Evolutionary conservation across 495 filamentous ascomycete species (phyloP).

Genomic region (Elasticomyces elasticus): DNA sequence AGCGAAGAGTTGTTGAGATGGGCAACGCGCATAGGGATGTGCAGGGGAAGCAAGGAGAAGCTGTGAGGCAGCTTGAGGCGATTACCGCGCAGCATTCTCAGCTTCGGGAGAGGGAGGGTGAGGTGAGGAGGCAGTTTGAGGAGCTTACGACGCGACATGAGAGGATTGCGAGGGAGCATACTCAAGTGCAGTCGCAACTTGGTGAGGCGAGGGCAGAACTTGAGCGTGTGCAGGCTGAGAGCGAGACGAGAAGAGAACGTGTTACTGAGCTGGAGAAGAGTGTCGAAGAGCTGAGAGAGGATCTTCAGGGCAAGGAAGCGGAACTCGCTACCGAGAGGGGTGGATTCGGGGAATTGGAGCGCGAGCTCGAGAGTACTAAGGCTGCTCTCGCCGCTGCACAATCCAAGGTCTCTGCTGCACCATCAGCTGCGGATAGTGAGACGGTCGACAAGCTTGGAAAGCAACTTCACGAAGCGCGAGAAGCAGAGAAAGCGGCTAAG

Average conservation of each 20-base stretch:
- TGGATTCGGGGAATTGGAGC: slow-evolving; percentile 21
- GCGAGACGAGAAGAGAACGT: slow-evolving; percentile 5
- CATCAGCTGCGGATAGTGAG: background rate
- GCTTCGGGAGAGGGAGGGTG: slow-evolving; percentile 4
- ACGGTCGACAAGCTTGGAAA: slow-evolving; percentile 1
- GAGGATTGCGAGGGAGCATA: slow-evolving; percentile 16
- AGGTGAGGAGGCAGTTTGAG: slow-evolving; percentile 1
- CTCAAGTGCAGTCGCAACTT: background rate
- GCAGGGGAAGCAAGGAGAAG: slow-evolving; percentile 22
- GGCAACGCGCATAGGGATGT: slow-evolving; percentile 22
- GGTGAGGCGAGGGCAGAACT: background rate
- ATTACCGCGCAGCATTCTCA: slow-evolving; percentile 16
- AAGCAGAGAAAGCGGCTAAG: slow-evolving; percentile 26
- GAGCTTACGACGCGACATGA: slow-evolving; percentile 13
- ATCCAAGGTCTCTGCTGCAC: background rate
- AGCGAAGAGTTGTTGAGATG: slow-evolving; percentile 12
- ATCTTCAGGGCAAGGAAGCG: slow-evolving; percentile 16
- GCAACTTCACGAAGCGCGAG: slow-evolving; percentile 16
- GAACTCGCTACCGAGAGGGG: slow-evolving; percentile 14
- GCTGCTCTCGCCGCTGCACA: background rate
- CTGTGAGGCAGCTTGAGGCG: slow-evolving; percentile 20
- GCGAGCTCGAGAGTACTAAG: slow-evolving; percentile 21
- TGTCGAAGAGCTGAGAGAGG: slow-evolving; percentile 10
- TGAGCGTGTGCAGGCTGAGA: slow-evolving; percentile 1
- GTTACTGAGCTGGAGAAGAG: background rate